Conservation (phyloP, 345 rosid genomes). For the Eucalyptus tenuipes region DNA sequence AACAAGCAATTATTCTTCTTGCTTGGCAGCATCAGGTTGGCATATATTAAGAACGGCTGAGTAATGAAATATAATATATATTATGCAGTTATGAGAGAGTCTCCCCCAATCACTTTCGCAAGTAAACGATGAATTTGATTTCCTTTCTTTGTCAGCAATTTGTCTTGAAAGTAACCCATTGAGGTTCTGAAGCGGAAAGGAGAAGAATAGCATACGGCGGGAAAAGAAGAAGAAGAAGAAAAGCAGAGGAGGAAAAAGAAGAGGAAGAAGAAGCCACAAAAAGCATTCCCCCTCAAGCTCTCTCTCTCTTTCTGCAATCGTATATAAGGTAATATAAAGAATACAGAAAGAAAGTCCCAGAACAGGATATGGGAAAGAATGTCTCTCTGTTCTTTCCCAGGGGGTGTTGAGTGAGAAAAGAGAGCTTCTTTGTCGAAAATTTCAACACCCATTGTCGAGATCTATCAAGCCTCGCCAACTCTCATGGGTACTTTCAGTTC, state of each 20-base stretch:
- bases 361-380: background rate
- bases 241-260: background rate
- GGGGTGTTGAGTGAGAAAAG: background rate
- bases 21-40: background rate
- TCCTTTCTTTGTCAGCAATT: rapidly evolving
- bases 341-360: background rate
- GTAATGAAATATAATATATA: background rate
- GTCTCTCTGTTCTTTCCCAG: background rate
- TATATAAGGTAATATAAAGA: background rate
- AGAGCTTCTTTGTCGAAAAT: background rate
- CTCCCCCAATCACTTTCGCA: background rate
- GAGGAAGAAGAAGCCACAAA: background rate
- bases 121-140: background rate
- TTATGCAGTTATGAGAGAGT: background rate
- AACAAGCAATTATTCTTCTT: background rate
- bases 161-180: background rate
- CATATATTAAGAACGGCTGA: background rate
- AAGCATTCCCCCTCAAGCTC: background rate
- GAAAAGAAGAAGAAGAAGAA: background rate
- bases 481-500: background rate
- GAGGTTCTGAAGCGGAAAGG: background rate
- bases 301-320: background rate
- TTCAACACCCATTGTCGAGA: background rate
- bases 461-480: background rate
- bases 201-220: background rate